A percentile compares a stretch with the other conserved stretches of the same genome.
Conservation (phyloP, 495 filamentous ascomycete genomes). For the Aspergillus biplanus region DNA sequence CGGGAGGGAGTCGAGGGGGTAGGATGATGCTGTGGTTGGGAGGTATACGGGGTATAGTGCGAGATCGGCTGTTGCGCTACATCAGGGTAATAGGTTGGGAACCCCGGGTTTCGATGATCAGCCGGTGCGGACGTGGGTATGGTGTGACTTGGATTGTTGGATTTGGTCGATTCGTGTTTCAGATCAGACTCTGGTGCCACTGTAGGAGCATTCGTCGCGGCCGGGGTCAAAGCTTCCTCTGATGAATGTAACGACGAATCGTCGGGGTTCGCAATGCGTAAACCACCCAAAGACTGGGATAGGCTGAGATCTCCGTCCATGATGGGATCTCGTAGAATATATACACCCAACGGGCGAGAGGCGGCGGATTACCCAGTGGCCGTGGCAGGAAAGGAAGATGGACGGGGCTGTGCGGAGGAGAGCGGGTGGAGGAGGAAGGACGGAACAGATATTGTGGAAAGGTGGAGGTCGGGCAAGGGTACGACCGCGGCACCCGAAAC, state of each 20-base stretch:
- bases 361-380: neutral
- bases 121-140: slow-evolving; percentile 12
- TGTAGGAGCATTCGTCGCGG: slow-evolving; percentile 28
- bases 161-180: slow-evolving; percentile 21
- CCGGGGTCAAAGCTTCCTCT: slow-evolving; percentile 41
- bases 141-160: slow-evolving; percentile 30
- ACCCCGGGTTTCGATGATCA: slow-evolving; percentile 37
- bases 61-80: slow-evolving; percentile 29
- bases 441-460: slow-evolving; percentile 15
- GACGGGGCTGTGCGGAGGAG: slow-evolving; percentile 20
- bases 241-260: slow-evolving; percentile 66
- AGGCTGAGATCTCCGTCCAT: slow-evolving; percentile 96
- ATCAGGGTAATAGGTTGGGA: slow-evolving; percentile 27
- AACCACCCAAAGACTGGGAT: slow-evolving; percentile 87
- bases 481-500: slow-evolving; percentile 1
- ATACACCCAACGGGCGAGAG: slow-evolving; percentile 1
- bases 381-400: slow-evolving; percentile 1
- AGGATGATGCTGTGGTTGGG: slow-evolving; percentile 50
- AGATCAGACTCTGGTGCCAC: slow-evolving; percentile 28
- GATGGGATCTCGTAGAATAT: slow-evolving; percentile 24
- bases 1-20: slow-evolving; percentile 44
- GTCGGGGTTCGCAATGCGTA: slow-evolving; percentile 98
- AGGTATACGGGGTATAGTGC: slow-evolving; percentile 43
- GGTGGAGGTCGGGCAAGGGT: slow-evolving; percentile 3
- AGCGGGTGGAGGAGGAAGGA: slow-evolving; percentile 19